Conservation (phyloP, 2,329 filamentous ascomycete species). For the Aureobasidium uvarum region DNA sequence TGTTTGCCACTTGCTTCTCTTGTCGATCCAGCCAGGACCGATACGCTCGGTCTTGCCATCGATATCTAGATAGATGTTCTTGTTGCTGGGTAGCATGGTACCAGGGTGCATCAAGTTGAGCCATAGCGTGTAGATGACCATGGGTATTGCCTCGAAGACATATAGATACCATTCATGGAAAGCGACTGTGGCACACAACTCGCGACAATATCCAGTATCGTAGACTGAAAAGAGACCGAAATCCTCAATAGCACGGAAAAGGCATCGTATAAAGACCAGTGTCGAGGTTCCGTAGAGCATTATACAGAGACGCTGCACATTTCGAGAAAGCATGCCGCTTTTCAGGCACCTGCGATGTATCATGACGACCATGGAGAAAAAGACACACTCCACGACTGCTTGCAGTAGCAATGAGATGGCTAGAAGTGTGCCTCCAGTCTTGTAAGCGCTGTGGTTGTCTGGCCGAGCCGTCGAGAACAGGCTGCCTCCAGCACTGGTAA, state of each 20-base stretch:
- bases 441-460: background rate
- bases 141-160: slow-evolving; percentile 49
- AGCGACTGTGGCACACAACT: slow-evolving; percentile 40
- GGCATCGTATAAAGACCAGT: slow-evolving; percentile 51
- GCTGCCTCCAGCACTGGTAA: slow-evolving; percentile 41
- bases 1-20: background rate
- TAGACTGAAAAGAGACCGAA: slow-evolving; percentile 33
- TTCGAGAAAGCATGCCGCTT: slow-evolving; percentile 47
- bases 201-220: slow-evolving; percentile 29
- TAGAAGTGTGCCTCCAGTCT: background rate
- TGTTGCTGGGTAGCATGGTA: background rate
- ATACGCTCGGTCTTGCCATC: background rate
- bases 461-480: background rate
- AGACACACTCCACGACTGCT: background rate
- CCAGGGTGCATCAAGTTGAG: slow-evolving; percentile 5
- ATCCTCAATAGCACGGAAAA: slow-evolving; percentile 55
- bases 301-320: slow-evolving; percentile 46
- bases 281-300: slow-evolving; percentile 51
- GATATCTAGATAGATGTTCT: background rate
- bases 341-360: slow-evolving; percentile 36
- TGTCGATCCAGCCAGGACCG: background rate
- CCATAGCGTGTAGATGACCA: slow-evolving; percentile 6
- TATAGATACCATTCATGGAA: slow-evolving; percentile 55
- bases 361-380: background rate
- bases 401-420: background rate